Evolutionary conservation across 345 rosid species (phyloP), one percentile per base, ranked within the genome.

Genomic region (Carallia brachiata): DNA sequence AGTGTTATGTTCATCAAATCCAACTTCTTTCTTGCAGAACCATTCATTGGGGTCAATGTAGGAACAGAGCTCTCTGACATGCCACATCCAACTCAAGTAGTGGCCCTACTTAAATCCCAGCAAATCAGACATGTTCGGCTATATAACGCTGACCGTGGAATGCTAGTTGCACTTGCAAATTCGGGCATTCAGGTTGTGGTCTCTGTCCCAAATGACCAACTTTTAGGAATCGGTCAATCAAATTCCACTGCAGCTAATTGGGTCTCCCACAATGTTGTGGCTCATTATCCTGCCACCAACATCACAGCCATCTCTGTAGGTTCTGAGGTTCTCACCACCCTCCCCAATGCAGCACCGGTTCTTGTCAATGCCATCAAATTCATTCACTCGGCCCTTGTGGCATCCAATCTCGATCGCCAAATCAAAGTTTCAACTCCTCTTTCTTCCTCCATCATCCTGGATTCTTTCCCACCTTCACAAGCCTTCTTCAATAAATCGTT

Each of bases 391-490:
- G 98, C 99, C 62, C 91, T 96, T 2, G 85, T 95, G 34, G 96
- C 98, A 0, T 86, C 98, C 19, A 96, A 96, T 73, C 97, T 96
- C 0, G 96, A 96, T 72, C 72, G 86, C 59, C 91, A 81, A 79
- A 85, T 96, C 69, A 96, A 92, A 84, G 97, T 96, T 70, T 92
- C 99, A 0, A 90, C 94, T 4, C 91, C 99, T 0, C 92, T 87
- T 47, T 80, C 99, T 12, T 92, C 99, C 2, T 80, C 91, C 34
- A 88, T 92, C 27, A 92, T 96, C 72, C 89, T 96, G 17, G 97
- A 96, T 71, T 90, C 99, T 7, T 96, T 96, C 82, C 99, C 99
- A 30, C 99, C 99, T 61, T 96, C 99, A 17, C 98, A 96, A 75
- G 99, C 99, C 34, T 96, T 96, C 87, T 96, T 96, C 73, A 96